Evolutionary conservation across 2,329 filamentous ascomycete species (phyloP), one percentile per base, ranked within the genome.

Genomic region (Sphaceloma murrayae): DNA sequence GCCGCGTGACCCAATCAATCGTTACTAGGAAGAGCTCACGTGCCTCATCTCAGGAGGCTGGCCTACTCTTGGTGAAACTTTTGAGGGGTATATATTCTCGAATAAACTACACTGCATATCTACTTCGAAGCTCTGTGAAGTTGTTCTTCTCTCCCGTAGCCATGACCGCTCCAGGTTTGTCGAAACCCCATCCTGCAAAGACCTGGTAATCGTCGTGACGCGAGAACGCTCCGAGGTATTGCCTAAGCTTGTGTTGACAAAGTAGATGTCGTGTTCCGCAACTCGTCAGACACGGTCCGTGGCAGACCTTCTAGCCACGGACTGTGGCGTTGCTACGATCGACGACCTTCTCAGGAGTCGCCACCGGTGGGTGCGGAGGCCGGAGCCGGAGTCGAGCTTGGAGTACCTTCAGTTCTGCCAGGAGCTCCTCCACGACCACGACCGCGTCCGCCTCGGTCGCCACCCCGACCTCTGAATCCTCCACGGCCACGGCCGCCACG

Each of bases 381-480:
- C 29, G 51, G 46, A 11, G 55, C 48, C 11, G 54, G 43, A 16
- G 57, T 46, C 34, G 54, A 34, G 13, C 18, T 18, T 5, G 42
- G 42, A 17, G 42, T 45, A 14, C 49, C 50, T 16, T 55, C 56
- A 16, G 47, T 49, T 22, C 53, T 54, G 17, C 56, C 56, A n/a
- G 54, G 49, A 5, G n/a, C n/a, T n/a, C 57, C 55, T 18, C 61
- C 57, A 30, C 62, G 53, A 8, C 61, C 54, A 33, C 58, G 42
- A 3, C 42, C 58, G 22, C 60, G 65, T 40, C 71, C 72, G 48
- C 74, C 69, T 49, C 73, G 66, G 29, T 74, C 68, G 49, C 74
- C 69, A 46, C 75, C 66, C 45, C 68, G 67, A 46, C 71, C 80
- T 51, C 74, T 67, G 54, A 74, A 69, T 14, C 67, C 67, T 45